Percentiles rank a stretch among this genome's conserved stretches.
These are phyloP conservation scores for Wickerhamomyces rabaulensis DNA, from an alignment of 805 yeast species.

Conservation along the genomic window DNA sequence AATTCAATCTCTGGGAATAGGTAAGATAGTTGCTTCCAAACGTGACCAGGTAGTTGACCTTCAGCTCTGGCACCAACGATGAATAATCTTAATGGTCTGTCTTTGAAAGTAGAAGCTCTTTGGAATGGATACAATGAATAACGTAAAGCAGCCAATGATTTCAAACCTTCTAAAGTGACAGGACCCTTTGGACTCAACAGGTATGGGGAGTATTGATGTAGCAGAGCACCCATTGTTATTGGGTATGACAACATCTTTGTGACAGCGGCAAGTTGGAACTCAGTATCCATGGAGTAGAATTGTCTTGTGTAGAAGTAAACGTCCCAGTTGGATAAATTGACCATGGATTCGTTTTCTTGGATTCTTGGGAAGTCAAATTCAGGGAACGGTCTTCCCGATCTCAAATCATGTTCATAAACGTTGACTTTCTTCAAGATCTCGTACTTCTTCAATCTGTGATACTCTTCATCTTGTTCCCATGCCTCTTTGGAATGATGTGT, in stretches of 20 bases:
- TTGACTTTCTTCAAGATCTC: conserved; percentile 81
- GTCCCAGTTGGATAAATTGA: conserved; percentile 87
- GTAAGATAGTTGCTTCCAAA: conserved; percentile 90
- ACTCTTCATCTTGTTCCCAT: conserved; percentile 75
- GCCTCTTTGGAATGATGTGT: conserved; percentile 90
- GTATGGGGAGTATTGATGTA: conserved; percentile 86
- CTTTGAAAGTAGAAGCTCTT: conserved; percentile 57
- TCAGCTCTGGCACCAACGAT: conserved; percentile 91
- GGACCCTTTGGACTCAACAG: conserved; percentile 79
- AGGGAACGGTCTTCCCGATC: conserved; percentile 91
- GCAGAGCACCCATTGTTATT: conserved; percentile 74
- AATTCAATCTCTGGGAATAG: conserved; percentile 78
- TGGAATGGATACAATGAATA: conserved; percentile 77
- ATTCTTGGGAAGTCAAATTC: conserved; percentile 89
- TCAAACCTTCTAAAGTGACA: conserved; percentile 84
- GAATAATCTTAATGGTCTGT: conserved; percentile 85
- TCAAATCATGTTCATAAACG: conserved; percentile 88
- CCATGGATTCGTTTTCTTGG: conserved; percentile 68
- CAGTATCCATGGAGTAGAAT: conserved; percentile 94
- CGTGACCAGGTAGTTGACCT: conserved; percentile 87
- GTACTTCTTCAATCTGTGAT: conserved; percentile 62
- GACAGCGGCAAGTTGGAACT: conserved; percentile 90
- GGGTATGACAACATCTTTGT: conserved; percentile 95
- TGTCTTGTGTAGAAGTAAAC: conserved; percentile 87
- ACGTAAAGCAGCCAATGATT: conserved; percentile 86